Conservation (phyloP, 2,329 filamentous ascomycete genomes). For the Curvularia hawaiiensis region DNA sequence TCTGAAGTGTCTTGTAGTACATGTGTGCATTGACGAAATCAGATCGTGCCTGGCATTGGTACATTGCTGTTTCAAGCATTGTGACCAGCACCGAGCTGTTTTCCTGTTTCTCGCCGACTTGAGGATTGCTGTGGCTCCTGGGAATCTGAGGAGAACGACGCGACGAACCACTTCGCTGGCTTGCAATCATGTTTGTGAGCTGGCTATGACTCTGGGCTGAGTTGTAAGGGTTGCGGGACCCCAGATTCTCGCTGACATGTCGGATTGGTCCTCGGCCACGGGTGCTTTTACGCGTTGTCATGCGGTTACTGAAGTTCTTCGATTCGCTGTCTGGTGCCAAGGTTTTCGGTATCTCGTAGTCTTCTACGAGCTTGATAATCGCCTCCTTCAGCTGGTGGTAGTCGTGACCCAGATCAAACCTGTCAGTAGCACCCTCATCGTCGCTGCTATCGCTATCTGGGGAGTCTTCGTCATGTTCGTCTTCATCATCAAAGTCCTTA, state of each 20-base stretch:
- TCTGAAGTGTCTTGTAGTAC: conserved; percentile 82
- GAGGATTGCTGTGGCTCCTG: conserved; percentile 50
- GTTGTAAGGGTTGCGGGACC: conserved; percentile 60
- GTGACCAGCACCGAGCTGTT: conserved; percentile 63
- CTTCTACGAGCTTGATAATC: conserved; percentile 78
- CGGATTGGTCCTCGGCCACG: conserved; percentile 35
- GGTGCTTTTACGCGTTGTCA: conserved; percentile 53
- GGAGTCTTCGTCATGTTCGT: conserved; percentile 66
- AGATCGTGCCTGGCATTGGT: conserved; percentile 76
- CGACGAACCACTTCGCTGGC: conserved; percentile 41
- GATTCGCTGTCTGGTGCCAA: conserved; percentile 64
- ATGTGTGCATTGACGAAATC: conserved; percentile 85
- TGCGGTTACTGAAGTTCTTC: conserved; percentile 73
- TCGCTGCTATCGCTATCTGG: conserved; percentile 57
- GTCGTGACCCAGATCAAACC: conserved; percentile 72
- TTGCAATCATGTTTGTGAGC: conserved; percentile 47
- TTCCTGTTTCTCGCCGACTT: conserved; percentile 40
- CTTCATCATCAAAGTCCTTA: conserved; percentile 68
- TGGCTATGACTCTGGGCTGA: conserved; percentile 40
- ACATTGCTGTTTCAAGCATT: conserved; percentile 78
- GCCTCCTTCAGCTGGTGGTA: conserved; percentile 82
- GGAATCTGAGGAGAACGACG: conserved; percentile 46
- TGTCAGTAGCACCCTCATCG: conserved; percentile 50
- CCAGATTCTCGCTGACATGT: conserved; percentile 37
- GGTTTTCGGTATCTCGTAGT: conserved; percentile 78